Evolutionary conservation across 208 protist genomes (phyloP).

Genomic region (Angomonas desouzai): DNA sequence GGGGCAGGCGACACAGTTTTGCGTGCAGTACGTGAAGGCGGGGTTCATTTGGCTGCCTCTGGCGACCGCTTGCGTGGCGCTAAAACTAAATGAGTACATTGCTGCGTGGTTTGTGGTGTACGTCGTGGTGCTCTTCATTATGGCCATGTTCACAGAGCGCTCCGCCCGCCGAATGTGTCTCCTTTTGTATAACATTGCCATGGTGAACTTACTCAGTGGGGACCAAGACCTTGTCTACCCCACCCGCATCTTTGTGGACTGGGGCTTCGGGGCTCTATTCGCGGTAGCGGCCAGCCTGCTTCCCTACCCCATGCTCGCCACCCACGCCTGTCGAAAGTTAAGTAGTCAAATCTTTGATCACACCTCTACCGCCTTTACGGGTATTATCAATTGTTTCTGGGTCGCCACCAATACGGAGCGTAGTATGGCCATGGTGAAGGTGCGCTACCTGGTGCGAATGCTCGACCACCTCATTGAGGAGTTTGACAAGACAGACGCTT

Average conservation of each 20-base stretch:
- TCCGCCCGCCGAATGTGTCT: constrained; percentile 53
- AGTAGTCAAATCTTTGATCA: constrained; percentile 34
- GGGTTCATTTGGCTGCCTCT: constrained; percentile 64
- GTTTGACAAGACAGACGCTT: constrained; percentile 39
- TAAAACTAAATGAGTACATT: constrained; percentile 39
- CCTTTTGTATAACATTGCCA: constrained; percentile 59
- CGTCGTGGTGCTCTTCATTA: constrained; percentile 51
- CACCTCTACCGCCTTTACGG: constrained; percentile 54
- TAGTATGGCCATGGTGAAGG: constrained; percentile 69
- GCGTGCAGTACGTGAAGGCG: constrained; percentile 53
- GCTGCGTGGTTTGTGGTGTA: constrained; percentile 62
- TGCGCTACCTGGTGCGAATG: constrained; percentile 45
- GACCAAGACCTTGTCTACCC: constrained; percentile 32
- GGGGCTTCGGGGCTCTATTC: constrained; percentile 56
- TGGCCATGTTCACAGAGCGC: constrained; percentile 50
- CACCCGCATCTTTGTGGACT: constrained; percentile 41
- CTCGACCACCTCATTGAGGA: constrained; percentile 56
- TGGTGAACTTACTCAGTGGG: constrained; percentile 41
- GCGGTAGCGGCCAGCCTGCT: constrained; percentile 45
- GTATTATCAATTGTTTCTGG: constrained; percentile 66
- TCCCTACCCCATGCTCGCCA: constrained; percentile 63
- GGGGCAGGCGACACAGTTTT: constrained; percentile 43
- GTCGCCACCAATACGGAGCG: constrained; percentile 59
- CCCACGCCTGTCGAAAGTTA: constrained; percentile 24
- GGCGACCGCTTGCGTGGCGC: constrained; percentile 38